These are phyloP conservation scores for Blastobotrys persicus DNA, from an alignment of 1,139 yeast species.

Conservation along the genomic window DNA sequence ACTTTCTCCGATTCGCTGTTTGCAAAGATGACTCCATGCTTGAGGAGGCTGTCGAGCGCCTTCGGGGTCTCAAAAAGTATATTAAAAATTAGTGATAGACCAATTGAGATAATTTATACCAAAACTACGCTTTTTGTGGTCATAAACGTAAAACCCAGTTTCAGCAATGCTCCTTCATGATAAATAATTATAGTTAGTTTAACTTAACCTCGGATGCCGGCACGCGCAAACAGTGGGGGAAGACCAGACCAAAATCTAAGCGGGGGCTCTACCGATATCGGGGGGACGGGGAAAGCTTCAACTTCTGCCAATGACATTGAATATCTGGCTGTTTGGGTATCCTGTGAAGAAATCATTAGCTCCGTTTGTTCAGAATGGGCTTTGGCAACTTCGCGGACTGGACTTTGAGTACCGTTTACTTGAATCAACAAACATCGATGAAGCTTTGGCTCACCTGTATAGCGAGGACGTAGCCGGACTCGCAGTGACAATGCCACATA, in stretches of 20 bases:
- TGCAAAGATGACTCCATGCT: constrained; percentile 85
- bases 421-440: neutral
- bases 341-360: constrained; percentile 5
- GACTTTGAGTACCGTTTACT: constrained; percentile 1
- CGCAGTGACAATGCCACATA: constrained; percentile 6
- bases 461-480: constrained; percentile 4
- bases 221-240: too few species aligned
- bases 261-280: too few species aligned
- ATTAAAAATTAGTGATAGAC: too few species aligned
- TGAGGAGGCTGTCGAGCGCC: constrained; percentile 75
- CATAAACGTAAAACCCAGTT: too few species aligned
- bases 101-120: too few species aligned
- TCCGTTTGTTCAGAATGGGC: constrained; percentile 4
- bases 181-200: too few species aligned
- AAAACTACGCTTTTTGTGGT: too few species aligned
- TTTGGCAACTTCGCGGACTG: constrained; percentile 4
- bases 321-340: constrained; percentile 3
- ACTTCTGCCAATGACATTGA: neutral
- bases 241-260: too few species aligned
- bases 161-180: too few species aligned
- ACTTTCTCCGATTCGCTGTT: constrained; percentile 87
- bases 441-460: constrained; percentile 2
- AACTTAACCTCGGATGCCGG: too few species aligned
- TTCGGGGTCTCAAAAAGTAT: constrained; percentile 66
- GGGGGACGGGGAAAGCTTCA: neutral